Percentiles rank a stretch among this genome's conserved stretches.
phyloP scores from a whole-genome alignment of 805 yeast genomes.

The Metschnikowia continentalis region DNA sequence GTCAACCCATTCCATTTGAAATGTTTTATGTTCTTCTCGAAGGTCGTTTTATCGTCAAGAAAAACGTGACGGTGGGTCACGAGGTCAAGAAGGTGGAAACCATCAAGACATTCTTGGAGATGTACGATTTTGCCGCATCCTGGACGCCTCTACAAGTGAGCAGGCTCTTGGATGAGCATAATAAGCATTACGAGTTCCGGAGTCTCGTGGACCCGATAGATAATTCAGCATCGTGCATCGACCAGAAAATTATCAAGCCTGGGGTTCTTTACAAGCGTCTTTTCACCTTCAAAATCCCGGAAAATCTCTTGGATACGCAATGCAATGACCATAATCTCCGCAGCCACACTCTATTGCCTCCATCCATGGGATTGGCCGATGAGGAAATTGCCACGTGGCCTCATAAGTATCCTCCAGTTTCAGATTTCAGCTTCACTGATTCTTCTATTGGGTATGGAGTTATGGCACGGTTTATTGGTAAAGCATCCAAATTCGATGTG shows the following conservation, averaged over 20 bases:
- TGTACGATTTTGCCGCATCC: constrained; percentile 46
- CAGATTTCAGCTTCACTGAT: constrained; percentile 32
- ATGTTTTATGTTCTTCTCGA: constrained; percentile 59
- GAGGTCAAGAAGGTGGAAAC: constrained; percentile 19
- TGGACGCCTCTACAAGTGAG: constrained; percentile 39
- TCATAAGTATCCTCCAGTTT: constrained; percentile 8
- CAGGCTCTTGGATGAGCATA: constrained; percentile 26
- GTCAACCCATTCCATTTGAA: constrained; percentile 49
- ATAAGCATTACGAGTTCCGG: neutral
- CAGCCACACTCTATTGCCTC: constrained; percentile 34
- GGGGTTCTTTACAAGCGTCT: constrained; percentile 30
- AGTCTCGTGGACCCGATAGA: constrained; percentile 26
- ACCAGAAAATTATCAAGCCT: constrained; percentile 18
- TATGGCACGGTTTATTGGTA: constrained; percentile 39
- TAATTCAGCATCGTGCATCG: constrained; percentile 20
- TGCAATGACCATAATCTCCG: constrained; percentile 30
- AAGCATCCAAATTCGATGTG: constrained; percentile 33
- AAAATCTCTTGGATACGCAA: constrained; percentile 32
- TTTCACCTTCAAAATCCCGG: constrained; percentile 40
- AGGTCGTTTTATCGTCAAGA: constrained; percentile 37
- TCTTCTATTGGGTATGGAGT: constrained; percentile 34
- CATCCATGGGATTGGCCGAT: constrained; percentile 30
- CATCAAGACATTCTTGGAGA: constrained; percentile 28
- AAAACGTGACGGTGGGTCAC: neutral
- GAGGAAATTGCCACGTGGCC: constrained; percentile 9